Evolutionary conservation across 441 rosid species (phyloP), one percentile per base, ranked within the genome.

Genomic region (Raphanus hybrid): DNA sequence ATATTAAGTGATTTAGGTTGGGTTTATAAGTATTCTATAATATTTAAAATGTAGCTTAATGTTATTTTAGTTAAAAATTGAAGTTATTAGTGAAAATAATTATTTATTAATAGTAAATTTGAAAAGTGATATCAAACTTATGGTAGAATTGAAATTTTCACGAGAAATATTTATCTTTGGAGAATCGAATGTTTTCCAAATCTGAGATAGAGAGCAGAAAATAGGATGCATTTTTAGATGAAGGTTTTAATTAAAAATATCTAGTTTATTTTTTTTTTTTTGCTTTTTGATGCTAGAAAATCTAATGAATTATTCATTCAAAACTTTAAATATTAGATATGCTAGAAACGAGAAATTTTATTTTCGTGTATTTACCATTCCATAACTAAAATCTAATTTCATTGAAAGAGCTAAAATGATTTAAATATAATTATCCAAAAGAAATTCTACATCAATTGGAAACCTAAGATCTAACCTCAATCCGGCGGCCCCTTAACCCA

Each of bases 381-480:
- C 41, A 35, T 54, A 54, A 54, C 34, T 16, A 63, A 69, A 63
- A 62, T 58, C 1, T 43, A 58, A 23, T 74, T 57, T 18, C 29
- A 18, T 3, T 9, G 29, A 57, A 76, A 27, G 70, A 18, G 71
- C 59, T 39, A 69, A 62, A 27, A 16, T 8, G 29, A 57, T 52
- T 26, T 62, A 43, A 70, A 65, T 3, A 4, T 37, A 52, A 14
- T 39, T 8, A 12, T 64, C 50, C 43, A 18, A 55, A 41, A 76
- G n/a, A 32, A 7, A 29, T 14, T 6, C 65, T 8, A 54, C 55
- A 54, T 63, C 52, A 15, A 29, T 62, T 37, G 16, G 64, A 77
- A 76, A 41, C 27, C 75, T 54, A 70, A 76, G 59, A 55, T 70
- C 59, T 70, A 57, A 18, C 57, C 12, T 54, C 50, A 29, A 64